These are phyloP conservation scores for Pezicula neosporulosa DNA, from an alignment of 2,329 filamentous ascomycete species.

Conservation along the genomic window DNA sequence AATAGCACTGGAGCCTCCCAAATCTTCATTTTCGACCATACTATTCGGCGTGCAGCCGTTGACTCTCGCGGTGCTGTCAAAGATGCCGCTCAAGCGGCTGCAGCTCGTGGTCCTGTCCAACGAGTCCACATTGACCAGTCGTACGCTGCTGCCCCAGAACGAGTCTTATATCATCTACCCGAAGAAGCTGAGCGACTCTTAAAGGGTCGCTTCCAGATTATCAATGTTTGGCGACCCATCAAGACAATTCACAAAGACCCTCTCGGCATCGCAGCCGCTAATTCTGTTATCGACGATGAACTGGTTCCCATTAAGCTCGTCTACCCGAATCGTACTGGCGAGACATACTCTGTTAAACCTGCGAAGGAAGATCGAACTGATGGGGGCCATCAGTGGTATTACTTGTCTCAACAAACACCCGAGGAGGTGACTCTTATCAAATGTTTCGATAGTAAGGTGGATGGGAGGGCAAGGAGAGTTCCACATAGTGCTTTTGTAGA, in stretches of 20 bases:
- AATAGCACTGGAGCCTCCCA: conserved; percentile 51
- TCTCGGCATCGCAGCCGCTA: conserved; percentile 48
- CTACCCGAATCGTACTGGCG: conserved; percentile 36
- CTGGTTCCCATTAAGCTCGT: conserved; percentile 45
- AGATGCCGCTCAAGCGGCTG: neutral
- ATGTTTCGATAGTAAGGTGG: conserved; percentile 56
- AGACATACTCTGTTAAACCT: conserved; percentile 37
- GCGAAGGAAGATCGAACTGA: conserved; percentile 36
- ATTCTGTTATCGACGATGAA: conserved; percentile 45
- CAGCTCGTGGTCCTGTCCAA: conserved; percentile 41
- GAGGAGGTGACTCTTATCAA: conserved; percentile 57
- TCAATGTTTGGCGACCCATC: conserved; percentile 51
- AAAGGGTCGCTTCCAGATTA: conserved; percentile 47
- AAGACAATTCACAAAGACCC: conserved; percentile 50
- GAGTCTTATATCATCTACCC: conserved; percentile 42
- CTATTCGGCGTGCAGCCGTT: conserved; percentile 42
- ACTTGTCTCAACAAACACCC: conserved; percentile 46
- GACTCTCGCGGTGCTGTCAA: conserved; percentile 15
- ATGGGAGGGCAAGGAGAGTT: conserved; percentile 48
- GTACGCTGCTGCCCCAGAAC: conserved; percentile 38
- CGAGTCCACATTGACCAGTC: conserved; percentile 58
- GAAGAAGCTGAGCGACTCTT: conserved; percentile 39
- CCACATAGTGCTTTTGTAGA: conserved; percentile 55
- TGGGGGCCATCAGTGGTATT: conserved; percentile 47
- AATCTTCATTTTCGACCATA: conserved; percentile 61